Base-by-base conservation (phyloP, 768 basidiomycete species). In the Hortiboletus campestris region DNA sequence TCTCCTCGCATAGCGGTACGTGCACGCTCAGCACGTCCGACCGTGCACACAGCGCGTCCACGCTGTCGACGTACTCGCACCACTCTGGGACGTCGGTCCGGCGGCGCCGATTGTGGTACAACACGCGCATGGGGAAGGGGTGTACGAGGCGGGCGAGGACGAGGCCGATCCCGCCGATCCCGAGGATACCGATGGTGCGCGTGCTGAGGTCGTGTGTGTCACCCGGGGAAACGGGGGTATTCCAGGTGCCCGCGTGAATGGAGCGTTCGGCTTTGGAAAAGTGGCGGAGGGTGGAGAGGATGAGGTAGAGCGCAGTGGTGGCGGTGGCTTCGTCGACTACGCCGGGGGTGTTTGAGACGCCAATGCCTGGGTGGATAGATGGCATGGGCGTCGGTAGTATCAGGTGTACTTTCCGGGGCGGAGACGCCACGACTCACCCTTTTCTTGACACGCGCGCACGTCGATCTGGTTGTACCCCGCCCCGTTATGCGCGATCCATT, bases 81-180 rank as follows among this genome's bases (percentile, higher is more conserved):
- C 88, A 94, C 38, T 73, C 77, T 0, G 91, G 89, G 0, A 83
- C 85, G 44, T 82, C 73, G 9, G 75, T 19, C 10, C 67, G 32
- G 76, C 80, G 82, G 57, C 78, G 78, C 39, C 91, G 78, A 34
- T 78, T 85, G 73, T 92, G 80, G 72, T 96, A 97, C 43, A 96
- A 77, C 51, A 96, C 76, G 49, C 88, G 87, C 94, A 98, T 94
- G 8, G 88, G 90, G 75, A 97, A 91, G 1, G 85, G 85, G 50
- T 84, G 85, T 0, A 78, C 85, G 51, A 92, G 79, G 62, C 88
- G 79, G 0, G 87, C 88, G 32, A 90, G 73, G 25, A 25, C 25
- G 25, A 25, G 25, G 25, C 25, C 25, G 25, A 25, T 25, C 2
- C 25, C 25, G 25, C 25, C 25, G 25, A 25, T 2, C 25, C 25